Conservation (phyloP, 768 basidiomycete species). For the Ramaria rubella region DNA sequence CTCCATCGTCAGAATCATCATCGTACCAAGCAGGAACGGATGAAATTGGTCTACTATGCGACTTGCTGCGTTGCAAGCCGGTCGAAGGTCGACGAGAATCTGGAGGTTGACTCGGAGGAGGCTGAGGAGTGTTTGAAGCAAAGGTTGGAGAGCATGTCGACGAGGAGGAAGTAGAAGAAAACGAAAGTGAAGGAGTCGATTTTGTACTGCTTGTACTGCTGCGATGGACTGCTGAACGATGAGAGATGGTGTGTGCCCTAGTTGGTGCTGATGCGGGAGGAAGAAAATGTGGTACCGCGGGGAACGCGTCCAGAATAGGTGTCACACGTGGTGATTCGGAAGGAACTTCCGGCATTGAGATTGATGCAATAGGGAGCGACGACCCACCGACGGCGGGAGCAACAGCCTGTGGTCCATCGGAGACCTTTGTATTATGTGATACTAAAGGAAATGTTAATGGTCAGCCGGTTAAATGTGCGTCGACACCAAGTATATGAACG, state of each 20-base stretch:
- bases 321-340: not conserved
- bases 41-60: slow-evolving; percentile 5
- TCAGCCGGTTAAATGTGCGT: too few species aligned
- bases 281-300: slow-evolving; percentile 4
- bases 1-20: slow-evolving; percentile 11
- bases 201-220: slow-evolving; percentile 2
- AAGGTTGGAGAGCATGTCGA: not conserved
- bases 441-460: too few species aligned
- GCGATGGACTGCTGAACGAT: not conserved
- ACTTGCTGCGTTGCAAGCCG: slow-evolving; percentile 2
- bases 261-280: not conserved
- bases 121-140: not conserved
- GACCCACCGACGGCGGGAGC: not conserved
- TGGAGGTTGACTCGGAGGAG: not conserved
- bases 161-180: not conserved
- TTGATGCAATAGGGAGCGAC: not conserved
- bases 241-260: not conserved
- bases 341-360: not conserved
- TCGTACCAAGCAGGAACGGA: slow-evolving; percentile 11
- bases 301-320: slow-evolving; percentile 9
- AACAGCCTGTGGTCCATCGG: not conserved
- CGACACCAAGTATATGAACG: too few species aligned
- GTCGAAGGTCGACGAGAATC: not conserved
- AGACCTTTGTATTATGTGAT: not conserved
- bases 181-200: slow-evolving; percentile 6